These are phyloP conservation scores for Moesziomyces sp. DNA, from an alignment of 1,284 basidiomycete genomes.

Conservation along the genomic window DNA sequence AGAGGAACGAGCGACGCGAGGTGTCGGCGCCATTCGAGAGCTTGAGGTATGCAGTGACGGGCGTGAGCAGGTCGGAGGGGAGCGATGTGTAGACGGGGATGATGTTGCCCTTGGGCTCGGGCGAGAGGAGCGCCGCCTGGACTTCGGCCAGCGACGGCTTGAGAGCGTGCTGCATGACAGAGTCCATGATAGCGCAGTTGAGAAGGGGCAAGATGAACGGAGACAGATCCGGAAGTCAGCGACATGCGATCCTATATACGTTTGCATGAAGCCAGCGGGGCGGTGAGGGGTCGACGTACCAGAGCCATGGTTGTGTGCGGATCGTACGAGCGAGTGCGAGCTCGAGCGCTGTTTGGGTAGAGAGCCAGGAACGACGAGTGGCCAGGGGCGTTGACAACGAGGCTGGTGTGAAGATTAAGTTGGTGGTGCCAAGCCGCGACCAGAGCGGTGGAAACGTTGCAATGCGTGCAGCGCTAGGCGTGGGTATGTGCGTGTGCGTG, in stretches of 20 bases:
- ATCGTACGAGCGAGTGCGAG: conserved; percentile 6
- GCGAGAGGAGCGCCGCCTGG: conserved; percentile 49
- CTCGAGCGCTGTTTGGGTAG: conserved; percentile 1
- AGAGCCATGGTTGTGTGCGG: conserved; percentile 32
- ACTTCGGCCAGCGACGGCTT: conserved; percentile 61
- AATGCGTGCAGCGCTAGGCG: too few species aligned
- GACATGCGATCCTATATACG: background rate
- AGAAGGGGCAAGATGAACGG: background rate
- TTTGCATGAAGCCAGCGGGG: background rate
- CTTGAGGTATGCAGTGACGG: conserved; percentile 94
- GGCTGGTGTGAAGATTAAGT: too few species aligned
- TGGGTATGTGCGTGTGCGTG: too few species aligned
- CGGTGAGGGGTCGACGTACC: conserved; percentile 13
- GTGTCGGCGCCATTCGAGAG: conserved; percentile 87
- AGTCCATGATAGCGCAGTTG: conserved; percentile 6
- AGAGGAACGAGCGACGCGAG: conserved; percentile 59
- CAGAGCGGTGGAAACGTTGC: too few species aligned
- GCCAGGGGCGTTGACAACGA: too few species aligned
- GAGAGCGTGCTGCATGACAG: conserved; percentile 32
- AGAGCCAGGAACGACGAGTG: background rate
- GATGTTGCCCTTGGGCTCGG: conserved; percentile 76
- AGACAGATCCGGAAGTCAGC: conserved; percentile 5
- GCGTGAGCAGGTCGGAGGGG: conserved; percentile 94
- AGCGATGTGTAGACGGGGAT: conserved; percentile 92
- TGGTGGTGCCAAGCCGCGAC: too few species aligned